Evolutionary conservation across 495 filamentous ascomycete genomes (phyloP).

Genomic region (Tricharina praecox): DNA sequence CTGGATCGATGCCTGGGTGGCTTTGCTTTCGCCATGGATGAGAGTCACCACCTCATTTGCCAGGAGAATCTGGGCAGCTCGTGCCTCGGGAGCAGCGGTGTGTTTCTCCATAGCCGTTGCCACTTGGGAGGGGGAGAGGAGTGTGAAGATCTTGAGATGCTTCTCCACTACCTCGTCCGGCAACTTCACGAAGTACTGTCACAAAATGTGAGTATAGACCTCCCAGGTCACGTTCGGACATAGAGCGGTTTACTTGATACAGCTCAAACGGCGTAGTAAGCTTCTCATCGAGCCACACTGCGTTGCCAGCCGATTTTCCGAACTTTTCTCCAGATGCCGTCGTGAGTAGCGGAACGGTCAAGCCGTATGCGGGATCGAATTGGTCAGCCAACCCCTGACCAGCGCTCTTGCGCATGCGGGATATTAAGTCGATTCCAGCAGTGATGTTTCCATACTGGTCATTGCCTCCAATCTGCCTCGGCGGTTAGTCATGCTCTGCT

Average conservation of each 20-base stretch:
- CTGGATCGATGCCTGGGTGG: slow-evolving; percentile 38
- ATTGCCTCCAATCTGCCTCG: slow-evolving; percentile 74
- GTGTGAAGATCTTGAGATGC: slow-evolving; percentile 82
- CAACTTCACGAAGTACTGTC: slow-evolving; percentile 61
- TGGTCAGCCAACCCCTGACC: background rate
- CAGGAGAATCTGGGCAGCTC: slow-evolving; percentile 63
- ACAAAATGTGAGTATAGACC: background rate
- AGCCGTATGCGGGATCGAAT: slow-evolving; percentile 42
- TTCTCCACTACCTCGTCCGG: slow-evolving; percentile 61
- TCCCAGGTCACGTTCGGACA: too few species aligned
- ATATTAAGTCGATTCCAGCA: slow-evolving; percentile 66
- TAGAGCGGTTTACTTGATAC: slow-evolving; percentile 47
- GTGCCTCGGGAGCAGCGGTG: slow-evolving; percentile 42
- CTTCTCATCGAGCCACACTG: slow-evolving; percentile 74
- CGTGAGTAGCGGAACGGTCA: slow-evolving; percentile 80
- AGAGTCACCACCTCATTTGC: slow-evolving; percentile 65
- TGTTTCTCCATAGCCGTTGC: slow-evolving; percentile 48
- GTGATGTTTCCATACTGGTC: slow-evolving; percentile 97
- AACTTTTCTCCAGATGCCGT: slow-evolving; percentile 76
- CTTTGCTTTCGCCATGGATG: slow-evolving; percentile 49
- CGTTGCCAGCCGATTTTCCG: slow-evolving; percentile 88
- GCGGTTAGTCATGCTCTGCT: background rate
- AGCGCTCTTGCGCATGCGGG: slow-evolving; percentile 6
- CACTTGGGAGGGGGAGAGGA: slow-evolving; percentile 54
- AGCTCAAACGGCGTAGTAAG: slow-evolving; percentile 71